Evolutionary conservation across 2,329 filamentous ascomycete genomes (phyloP), one percentile per base, ranked within the genome.

Genomic region (Teratosphaeria epicoccoides): DNA sequence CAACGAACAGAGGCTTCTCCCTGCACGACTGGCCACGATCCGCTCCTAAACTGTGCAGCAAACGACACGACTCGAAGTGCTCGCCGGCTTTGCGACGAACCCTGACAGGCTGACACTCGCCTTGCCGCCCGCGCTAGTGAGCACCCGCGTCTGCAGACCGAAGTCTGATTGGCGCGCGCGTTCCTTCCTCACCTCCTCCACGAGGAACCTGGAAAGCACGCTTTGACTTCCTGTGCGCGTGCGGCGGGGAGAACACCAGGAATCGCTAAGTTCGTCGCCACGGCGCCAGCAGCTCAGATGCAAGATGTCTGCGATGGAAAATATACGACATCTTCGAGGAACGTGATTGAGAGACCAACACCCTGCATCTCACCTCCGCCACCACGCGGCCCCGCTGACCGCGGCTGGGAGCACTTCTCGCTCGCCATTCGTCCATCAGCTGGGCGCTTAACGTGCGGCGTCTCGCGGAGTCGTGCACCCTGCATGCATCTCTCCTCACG

Each of bases 121-220:
- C 47, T 55, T 55, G 49, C 52, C 52, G 55, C 55, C 50, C 40
- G 25, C 49, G 54, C 54, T 56, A 56, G 52, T 26, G 33, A 43
- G 23, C 17, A 24, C 14, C 51, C 22, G 49, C 17, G 17, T 6
- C 23, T 40, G 33, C 25, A 22, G 24, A 24, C 10, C 24, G 24
- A 22, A 17, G 10, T 45, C 26, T 54, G 46, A 56, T 54, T 54
- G 54, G 54, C 7, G 52, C 52, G 52, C 52, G 50, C n/a, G n/a
- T n/a, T n/a, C n/a, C n/a, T 12, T 28, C 9, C n/a, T 4, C 6
- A 20, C 5, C 33, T 9, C 33, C n/a, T 17, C 14, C n/a, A 40
- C 14, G 6, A 40, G n/a, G 14, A n/a, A n/a, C n/a, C n/a, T n/a
- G n/a, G n/a, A 9, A 20, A 6, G 33, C 33, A 40, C 14, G 33